Evolutionary conservation across 1,284 basidiomycete species (phyloP).

Genomic region (Cryptococcus sp.): DNA sequence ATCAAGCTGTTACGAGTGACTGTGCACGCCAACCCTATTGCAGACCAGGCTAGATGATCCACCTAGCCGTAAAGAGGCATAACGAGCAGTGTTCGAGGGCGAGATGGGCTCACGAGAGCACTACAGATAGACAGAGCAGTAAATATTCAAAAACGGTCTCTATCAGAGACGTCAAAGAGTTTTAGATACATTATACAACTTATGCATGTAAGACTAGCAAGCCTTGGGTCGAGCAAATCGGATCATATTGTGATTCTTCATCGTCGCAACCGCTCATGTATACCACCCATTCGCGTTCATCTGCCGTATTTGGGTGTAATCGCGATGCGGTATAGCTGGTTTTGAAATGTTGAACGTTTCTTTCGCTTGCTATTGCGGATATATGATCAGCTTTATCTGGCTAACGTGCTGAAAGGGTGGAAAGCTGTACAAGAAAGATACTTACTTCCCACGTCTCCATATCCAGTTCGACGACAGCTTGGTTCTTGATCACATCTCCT

Average conservation of each 20-base stretch:
- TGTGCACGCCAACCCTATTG: constrained; percentile 86
- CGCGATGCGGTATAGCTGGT: constrained; percentile 52
- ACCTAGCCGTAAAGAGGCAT: background rate
- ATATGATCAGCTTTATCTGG: background rate
- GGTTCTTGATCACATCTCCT: constrained; percentile 43
- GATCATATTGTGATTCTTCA: no score
- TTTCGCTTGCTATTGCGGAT: constrained; percentile 48
- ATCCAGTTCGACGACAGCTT: constrained; percentile 58
- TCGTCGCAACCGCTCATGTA: background rate
- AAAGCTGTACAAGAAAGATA: background rate
- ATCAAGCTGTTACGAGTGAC: constrained; percentile 80
- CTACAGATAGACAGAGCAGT: no score
- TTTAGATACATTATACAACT: background rate
- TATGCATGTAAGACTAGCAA: constrained; percentile 4
- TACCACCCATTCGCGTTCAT: constrained; percentile 24
- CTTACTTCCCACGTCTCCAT: constrained; percentile 53
- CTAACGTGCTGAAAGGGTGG: no score
- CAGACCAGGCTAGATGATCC: constrained; percentile 36
- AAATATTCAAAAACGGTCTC: no score
- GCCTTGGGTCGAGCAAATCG: no score
- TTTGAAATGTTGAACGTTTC: constrained; percentile 51
- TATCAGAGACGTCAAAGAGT: no score
- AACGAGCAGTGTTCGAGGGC: background rate
- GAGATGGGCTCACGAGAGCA: no score
- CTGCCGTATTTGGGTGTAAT: constrained; percentile 9